phyloP scores from a whole-genome alignment of 345 rosid genomes.

The Brassica carinata region DNA sequence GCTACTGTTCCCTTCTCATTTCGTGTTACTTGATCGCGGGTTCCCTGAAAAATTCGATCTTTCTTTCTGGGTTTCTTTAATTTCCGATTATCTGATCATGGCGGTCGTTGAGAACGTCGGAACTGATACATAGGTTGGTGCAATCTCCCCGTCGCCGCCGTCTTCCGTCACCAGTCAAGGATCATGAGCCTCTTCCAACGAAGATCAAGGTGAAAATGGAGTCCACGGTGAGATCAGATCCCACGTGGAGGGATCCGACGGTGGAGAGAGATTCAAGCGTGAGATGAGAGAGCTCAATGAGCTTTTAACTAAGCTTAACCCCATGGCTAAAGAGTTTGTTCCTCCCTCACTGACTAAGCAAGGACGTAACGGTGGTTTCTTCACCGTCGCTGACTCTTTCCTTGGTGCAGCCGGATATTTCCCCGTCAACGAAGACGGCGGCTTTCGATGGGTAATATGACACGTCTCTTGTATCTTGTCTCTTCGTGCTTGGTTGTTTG shows the following conservation, averaged over 20 bases:
- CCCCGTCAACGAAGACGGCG: conserved; percentile 1
- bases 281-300: conserved; percentile 82
- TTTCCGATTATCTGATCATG: conserved; percentile 41
- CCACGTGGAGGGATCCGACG: conserved; percentile 43
- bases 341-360: conserved; percentile 67
- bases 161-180: conserved; percentile 45
- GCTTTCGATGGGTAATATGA: not conserved
- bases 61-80: not conserved
- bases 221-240: conserved; percentile 45
- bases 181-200: conserved; percentile 43
- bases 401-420: not conserved
- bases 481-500: not conserved
- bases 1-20: conserved; percentile 22
- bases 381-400: conserved; percentile 28
- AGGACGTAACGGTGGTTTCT: conserved; percentile 47
- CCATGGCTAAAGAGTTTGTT: conserved; percentile 91
- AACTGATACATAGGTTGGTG: conserved; percentile 36
- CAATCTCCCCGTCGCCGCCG: conserved; percentile 44
- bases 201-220: conserved; percentile 40
- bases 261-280: conserved; percentile 53
- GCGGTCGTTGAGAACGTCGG: conserved; percentile 61
- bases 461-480: not conserved
- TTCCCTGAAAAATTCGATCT: conserved; percentile 24
- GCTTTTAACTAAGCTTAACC: conserved; percentile 87
- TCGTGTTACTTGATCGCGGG: conserved; percentile 31